A percentile compares a stretch with the other conserved stretches of the same genome.
Conservation (phyloP, 192 early-diverging fungal species). For the Rhizophagus clarus region DNA sequence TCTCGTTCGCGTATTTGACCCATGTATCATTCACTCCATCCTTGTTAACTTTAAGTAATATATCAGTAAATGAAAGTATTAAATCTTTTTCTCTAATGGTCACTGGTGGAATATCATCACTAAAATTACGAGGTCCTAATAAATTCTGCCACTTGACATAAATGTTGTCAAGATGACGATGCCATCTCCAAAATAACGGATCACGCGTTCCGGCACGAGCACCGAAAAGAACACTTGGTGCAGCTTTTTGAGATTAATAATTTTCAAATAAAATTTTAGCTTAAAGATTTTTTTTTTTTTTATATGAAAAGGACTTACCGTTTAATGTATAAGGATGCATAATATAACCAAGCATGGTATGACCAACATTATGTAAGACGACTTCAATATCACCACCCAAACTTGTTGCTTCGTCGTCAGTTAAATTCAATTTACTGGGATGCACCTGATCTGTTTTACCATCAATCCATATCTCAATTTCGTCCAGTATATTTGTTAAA, state of each 20-base stretch:
- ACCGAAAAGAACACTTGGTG: conserved; percentile 5
- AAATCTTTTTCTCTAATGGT: background rate
- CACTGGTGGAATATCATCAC: background rate
- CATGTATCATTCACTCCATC: background rate
- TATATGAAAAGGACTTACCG: background rate
- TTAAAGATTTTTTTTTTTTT: too few species aligned
- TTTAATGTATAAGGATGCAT: conserved; percentile 14
- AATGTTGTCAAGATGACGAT: conserved; percentile 7
- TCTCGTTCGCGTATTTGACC: background rate
- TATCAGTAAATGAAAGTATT: background rate
- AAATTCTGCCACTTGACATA: background rate
- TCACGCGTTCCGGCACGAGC: conserved; percentile 7
- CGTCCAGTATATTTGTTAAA: background rate
- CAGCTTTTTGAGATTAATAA: too few species aligned
- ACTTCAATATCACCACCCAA: background rate
- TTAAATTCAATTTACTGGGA: background rate
- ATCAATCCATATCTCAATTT: background rate
- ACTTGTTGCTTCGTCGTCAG: background rate
- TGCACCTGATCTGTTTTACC: background rate
- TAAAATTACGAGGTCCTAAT: conserved; percentile 1
- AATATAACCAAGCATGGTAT: background rate
- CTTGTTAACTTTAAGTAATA: background rate
- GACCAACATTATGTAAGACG: conserved; percentile 4
- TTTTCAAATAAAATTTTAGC: too few species aligned
- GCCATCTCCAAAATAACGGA: conserved; percentile 24